Conservation (phyloP, 306 rosid species). For the Vachellia collinsii region DNA sequence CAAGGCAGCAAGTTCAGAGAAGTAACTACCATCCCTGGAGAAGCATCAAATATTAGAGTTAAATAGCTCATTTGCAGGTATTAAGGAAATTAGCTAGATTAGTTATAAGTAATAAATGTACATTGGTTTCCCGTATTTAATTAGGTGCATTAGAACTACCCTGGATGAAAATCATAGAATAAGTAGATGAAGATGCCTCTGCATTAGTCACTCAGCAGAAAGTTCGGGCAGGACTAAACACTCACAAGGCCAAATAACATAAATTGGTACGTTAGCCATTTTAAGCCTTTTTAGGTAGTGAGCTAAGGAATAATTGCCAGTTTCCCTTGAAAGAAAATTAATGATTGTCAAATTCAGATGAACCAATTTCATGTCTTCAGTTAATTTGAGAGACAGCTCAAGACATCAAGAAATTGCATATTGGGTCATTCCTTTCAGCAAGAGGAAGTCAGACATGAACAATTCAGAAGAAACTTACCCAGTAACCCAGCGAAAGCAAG, state of each 20-base stretch:
- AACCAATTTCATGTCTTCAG: not conserved
- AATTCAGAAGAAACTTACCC: slow-evolving; percentile 47
- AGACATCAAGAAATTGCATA: not conserved
- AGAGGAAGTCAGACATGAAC: not conserved
- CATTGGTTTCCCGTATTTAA: too few relatives aligned
- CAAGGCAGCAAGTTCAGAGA: slow-evolving; percentile 85
- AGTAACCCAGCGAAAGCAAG: slow-evolving; percentile 96
- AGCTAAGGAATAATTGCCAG: not conserved
- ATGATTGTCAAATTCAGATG: not conserved
- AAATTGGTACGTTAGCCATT: not conserved
- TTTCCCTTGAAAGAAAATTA: not conserved
- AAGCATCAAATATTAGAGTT: not conserved
- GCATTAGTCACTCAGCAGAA: not conserved
- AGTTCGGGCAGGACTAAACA: slow-evolving; percentile 13
- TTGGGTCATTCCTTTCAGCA: slow-evolving; percentile 10
- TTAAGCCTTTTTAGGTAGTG: not conserved
- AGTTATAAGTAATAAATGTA: too few relatives aligned
- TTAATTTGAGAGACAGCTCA: slow-evolving; percentile 5
- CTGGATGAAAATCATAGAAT: not conserved
- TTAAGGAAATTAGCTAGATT: too few relatives aligned
- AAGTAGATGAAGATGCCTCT: not conserved
- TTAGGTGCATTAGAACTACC: too few relatives aligned
- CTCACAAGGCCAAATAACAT: not conserved
- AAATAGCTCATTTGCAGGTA: too few relatives aligned
- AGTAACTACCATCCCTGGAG: slow-evolving; percentile 95